Base-by-base conservation (phyloP, 441 rosid genomes). In the Gossypium armourianum region DNA sequence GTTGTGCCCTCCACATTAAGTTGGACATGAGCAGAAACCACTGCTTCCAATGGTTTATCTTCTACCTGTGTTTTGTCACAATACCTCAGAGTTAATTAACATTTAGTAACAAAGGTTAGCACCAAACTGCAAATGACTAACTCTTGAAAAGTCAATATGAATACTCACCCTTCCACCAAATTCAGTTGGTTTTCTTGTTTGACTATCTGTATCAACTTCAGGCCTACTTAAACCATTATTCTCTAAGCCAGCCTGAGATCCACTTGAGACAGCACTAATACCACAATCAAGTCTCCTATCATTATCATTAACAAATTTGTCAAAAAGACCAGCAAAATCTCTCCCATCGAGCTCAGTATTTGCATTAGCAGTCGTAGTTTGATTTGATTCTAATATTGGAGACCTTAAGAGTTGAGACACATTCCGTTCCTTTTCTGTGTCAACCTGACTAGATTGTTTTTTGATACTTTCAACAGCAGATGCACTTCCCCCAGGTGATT, bases 141-240 rank as follows among this genome's bases (percentile, higher is more conserved):
- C 40, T 6, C 21, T 47, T 49, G 56, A 24, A 65, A 66, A 71
- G 7, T 7, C 36, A 26, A 12, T 19, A 5, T 10, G 62, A 65
- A 68, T 9, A 65, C 72, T 78, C 74, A 85, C 92, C 71, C 54
- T 76, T 68, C 71, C 75, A 6, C 19, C 68, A 24, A 68, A 10
- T 62, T 68, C 73, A 64, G 45, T 67, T 12, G 62, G 71, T 65
- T 40, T 62, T n/a, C 54, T 63, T 17, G 52, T 71, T 15, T 12
- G 77, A 73, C 71, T 26, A 80, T 78, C 62, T 1, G 69, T n/a
- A 73, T 69, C 73, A 81, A 53, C 16, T 68, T 58, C 72, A 29
- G 70, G 71, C 61, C 53, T 49, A 47, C 56, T 66, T 63, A 20
- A 74, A 54, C 52, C 15, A 16, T 49, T 62, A 72, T 59, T 68